These are phyloP conservation scores for Sordariomycetes sp. DNA, from an alignment of 2,329 filamentous ascomycete species.

Conservation along the genomic window DNA sequence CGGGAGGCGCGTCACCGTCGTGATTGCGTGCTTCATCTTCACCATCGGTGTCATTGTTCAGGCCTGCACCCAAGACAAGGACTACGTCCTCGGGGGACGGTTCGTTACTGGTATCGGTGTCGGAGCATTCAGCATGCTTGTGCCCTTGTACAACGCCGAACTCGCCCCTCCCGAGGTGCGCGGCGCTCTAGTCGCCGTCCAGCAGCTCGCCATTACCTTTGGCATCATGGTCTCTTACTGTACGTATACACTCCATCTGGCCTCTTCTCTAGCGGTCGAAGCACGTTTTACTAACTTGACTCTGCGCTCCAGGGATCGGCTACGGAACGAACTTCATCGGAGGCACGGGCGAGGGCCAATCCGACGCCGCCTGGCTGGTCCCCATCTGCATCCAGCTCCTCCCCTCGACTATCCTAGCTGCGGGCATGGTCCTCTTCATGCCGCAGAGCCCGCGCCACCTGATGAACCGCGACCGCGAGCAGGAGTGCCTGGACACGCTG, in stretches of 20 bases:
- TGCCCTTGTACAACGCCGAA: constrained; percentile 38
- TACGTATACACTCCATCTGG: no score
- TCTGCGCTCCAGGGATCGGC: no score
- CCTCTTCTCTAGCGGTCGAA: no score
- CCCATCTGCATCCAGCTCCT: constrained; percentile 17
- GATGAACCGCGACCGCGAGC: constrained; percentile 40
- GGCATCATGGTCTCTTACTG: constrained; percentile 42
- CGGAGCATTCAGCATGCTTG: constrained; percentile 28
- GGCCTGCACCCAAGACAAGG: no score
- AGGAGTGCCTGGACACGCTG: constrained; percentile 40
- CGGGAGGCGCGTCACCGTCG: no score
- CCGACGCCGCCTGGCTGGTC: constrained; percentile 27
- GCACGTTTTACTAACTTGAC: no score
- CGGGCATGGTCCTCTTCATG: constrained; percentile 34
- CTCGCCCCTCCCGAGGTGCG: constrained; percentile 53
- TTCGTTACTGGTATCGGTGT: constrained; percentile 39
- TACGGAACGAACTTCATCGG: constrained; percentile 36
- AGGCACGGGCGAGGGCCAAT: constrained; percentile 29
- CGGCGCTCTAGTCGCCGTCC: constrained; percentile 53
- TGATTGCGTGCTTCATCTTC: no score
- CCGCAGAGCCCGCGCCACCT: constrained; percentile 55
- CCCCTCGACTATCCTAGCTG: constrained; percentile 9
- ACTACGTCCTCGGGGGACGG: constrained; percentile 34
- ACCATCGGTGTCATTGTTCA: no score
- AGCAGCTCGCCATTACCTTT: constrained; percentile 51